A percentile compares a stretch with the other conserved stretches of the same genome.
Evolutionary conservation across 305 asterid genomes (phyloP).

Genomic region (Stenogyne calaminthoides): DNA sequence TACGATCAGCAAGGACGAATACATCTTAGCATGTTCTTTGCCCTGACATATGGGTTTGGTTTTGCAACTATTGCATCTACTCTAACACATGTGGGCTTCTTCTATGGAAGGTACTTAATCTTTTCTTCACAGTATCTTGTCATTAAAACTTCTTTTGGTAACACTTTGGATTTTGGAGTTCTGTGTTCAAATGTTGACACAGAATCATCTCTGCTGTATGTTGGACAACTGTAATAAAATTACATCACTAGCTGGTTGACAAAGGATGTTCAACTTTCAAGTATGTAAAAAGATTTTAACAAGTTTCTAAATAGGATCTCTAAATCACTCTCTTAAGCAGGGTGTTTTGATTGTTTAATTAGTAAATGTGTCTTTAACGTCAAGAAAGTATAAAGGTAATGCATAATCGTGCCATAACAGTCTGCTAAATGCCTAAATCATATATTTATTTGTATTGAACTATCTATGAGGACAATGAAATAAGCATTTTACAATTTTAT

Average conservation of each 20-base stretch:
- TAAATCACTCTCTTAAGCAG: background rate
- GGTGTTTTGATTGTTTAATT: background rate
- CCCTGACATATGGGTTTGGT: slow-evolving; percentile 85
- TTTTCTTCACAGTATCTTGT: background rate
- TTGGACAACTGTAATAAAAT: background rate
- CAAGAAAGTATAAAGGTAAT: background rate
- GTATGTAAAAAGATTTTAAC: background rate
- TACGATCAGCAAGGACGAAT: slow-evolving; percentile 73
- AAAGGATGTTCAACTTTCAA: background rate
- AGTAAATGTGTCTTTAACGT: background rate
- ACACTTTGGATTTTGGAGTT: background rate
- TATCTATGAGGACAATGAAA: background rate
- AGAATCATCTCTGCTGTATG: background rate
- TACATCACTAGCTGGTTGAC: background rate
- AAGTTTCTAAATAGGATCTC: background rate
- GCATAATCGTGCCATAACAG: background rate
- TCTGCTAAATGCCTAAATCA: background rate
- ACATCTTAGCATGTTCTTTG: slow-evolving; percentile 83
- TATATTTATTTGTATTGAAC: background rate
- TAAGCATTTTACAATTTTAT: background rate
- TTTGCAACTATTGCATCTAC: slow-evolving; percentile 95
- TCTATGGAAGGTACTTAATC: slow-evolving; percentile 79
- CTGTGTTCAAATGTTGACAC: background rate
- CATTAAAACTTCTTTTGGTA: background rate
- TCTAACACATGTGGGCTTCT: slow-evolving; percentile 71